These are phyloP conservation scores for Cymbidium sinense DNA, from an alignment of 106 monocot genomes.

Conservation along the genomic window DNA sequence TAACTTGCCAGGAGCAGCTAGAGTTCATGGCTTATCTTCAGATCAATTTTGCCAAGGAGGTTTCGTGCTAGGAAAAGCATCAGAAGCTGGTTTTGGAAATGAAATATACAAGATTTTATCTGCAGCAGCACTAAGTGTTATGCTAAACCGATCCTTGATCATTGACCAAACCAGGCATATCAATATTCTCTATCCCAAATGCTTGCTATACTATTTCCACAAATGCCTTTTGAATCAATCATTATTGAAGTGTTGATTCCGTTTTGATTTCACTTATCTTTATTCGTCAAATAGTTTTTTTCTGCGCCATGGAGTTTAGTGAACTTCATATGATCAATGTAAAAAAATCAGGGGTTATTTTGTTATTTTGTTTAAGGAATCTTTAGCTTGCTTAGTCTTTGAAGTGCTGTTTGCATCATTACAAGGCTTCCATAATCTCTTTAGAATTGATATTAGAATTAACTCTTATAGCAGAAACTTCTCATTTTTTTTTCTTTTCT, in stretches of 20 bases:
- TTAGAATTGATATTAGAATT: neutral
- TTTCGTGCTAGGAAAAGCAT: conserved; percentile 87
- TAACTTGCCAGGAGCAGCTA: conserved; percentile 68
- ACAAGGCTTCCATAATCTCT: neutral
- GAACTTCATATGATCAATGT: neutral
- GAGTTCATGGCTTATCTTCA: conserved; percentile 69
- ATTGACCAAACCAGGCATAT: conserved; percentile 96
- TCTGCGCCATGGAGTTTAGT: too few species aligned
- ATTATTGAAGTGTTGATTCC: neutral
- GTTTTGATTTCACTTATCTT: neutral
- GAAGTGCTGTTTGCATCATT: neutral
- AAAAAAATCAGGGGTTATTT: neutral
- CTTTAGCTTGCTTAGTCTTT: neutral
- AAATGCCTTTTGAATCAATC: neutral
- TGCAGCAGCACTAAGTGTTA: conserved; percentile 84
- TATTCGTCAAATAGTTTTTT: too few species aligned
- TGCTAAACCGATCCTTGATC: conserved; percentile 91
- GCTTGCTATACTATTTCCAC: neutral
- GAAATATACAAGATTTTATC: conserved; percentile 99
- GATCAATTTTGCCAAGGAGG: conserved; percentile 74
- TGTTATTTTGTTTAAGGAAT: neutral
- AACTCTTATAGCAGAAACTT: conserved; percentile 9
- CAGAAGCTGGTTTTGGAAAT: conserved; percentile 95
- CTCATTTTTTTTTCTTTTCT: conserved; percentile 22
- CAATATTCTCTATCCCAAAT: conserved; percentile 23